A percentile compares a stretch with the other conserved stretches of the same genome.
These are phyloP conservation scores for Ustilago nuda DNA, from an alignment of 1,284 basidiomycete species.

Conservation along the genomic window DNA sequence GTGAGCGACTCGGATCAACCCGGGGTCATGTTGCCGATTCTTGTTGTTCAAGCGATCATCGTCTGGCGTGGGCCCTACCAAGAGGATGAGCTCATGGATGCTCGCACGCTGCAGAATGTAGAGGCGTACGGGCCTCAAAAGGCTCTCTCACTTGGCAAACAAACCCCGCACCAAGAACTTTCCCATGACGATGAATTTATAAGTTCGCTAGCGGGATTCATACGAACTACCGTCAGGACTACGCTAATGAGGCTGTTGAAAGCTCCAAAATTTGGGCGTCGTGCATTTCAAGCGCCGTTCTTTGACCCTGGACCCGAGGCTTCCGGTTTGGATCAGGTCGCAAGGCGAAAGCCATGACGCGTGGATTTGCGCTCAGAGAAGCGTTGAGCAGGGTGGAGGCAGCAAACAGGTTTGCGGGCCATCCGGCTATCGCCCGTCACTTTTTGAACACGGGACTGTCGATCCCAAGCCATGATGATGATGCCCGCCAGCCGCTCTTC, in stretches of 20 bases:
- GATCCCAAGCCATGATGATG: constrained; percentile 3
- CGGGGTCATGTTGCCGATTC: too few relatives aligned
- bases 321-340: constrained; percentile 2
- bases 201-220: constrained; percentile 1
- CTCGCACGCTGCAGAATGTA: too few relatives aligned
- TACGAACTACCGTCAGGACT: neutral
- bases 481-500: neutral
- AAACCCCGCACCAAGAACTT: constrained; percentile 1
- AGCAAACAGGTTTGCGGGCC: neutral
- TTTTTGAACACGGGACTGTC: constrained; percentile 3
- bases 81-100: neutral
- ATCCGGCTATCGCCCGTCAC: neutral
- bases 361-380: constrained; percentile 4
- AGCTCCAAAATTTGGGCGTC: constrained; percentile 18
- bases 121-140: neutral
- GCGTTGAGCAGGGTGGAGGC: neutral
- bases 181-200: constrained; percentile 5
- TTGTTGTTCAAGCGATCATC: too few relatives aligned
- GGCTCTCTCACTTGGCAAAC: neutral
- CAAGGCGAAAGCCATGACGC: constrained; percentile 5
- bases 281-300: constrained; percentile 13
- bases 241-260: constrained; percentile 9
- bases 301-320: neutral
- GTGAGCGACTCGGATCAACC: too few relatives aligned
- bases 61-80: neutral